phyloP scores from a whole-genome alignment of 192 early-diverging fungal genomes.

The Backusella tarrabulga region DNA sequence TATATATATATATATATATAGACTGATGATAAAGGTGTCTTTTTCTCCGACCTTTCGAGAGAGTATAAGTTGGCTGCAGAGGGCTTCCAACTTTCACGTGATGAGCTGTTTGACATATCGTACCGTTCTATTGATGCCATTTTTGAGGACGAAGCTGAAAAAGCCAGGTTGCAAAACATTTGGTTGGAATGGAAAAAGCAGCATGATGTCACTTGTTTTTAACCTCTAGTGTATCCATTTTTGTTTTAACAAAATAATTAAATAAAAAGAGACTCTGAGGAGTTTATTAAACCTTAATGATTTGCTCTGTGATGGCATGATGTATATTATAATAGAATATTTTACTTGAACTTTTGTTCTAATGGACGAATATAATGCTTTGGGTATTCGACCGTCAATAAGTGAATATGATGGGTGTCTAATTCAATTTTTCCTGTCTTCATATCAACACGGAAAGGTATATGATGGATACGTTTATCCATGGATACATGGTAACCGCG shows the following conservation, averaged over 20 bases:
- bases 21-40: conserved; percentile 48
- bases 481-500: conserved; percentile 57
- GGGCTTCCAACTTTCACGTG: conserved; percentile 30
- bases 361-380: conserved; percentile 59
- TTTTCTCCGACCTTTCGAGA: conserved; percentile 36
- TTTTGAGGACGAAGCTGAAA: conserved; percentile 35
- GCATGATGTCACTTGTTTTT: not conserved
- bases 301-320: not conserved
- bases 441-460: conserved; percentile 46
- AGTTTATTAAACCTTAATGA: not conserved
- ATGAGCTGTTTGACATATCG: conserved; percentile 41
- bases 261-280: not conserved
- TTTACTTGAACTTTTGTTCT: conserved; percentile 56
- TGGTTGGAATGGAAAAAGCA: conserved; percentile 28
- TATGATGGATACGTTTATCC: conserved; percentile 47
- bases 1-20: conserved; percentile 2
- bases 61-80: conserved; percentile 38
- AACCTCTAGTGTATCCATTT: not conserved
- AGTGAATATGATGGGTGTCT: conserved; percentile 46
- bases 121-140: conserved; percentile 41
- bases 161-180: conserved; percentile 5
- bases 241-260: not conserved
- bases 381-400: conserved; percentile 54
- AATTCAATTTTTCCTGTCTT: conserved; percentile 49
- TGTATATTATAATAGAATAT: not conserved